These are phyloP conservation scores for Hypomyces rosellus DNA, from an alignment of 2,329 filamentous ascomycete species.

Conservation along the genomic window DNA sequence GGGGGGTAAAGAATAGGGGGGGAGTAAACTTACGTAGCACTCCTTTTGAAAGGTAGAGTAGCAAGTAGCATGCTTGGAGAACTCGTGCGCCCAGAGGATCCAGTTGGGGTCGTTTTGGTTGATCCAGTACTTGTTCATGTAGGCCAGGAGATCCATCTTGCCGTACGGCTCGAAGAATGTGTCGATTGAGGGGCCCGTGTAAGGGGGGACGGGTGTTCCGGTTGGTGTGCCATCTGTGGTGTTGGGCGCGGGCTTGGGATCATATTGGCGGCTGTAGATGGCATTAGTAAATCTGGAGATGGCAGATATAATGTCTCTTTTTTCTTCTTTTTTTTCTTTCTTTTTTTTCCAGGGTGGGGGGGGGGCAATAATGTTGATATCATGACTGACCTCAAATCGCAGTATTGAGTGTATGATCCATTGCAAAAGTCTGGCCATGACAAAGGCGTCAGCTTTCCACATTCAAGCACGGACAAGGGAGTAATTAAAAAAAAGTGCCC, in stretches of 20 bases:
- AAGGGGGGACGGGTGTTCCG: slow-evolving; percentile 49
- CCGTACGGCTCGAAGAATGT: slow-evolving; percentile 54
- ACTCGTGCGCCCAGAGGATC: slow-evolving; percentile 62
- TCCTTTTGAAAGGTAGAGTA: slow-evolving; percentile 58
- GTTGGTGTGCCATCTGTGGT: slow-evolving; percentile 52
- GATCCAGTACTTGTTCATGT: slow-evolving; percentile 62
- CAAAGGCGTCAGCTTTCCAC: neutral
- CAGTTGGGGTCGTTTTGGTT: slow-evolving; percentile 48
- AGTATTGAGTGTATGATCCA: slow-evolving; percentile 58
- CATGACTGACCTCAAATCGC: slow-evolving; percentile 43
- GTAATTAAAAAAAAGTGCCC: neutral
- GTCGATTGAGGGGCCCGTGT: slow-evolving; percentile 51
- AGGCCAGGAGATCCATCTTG: slow-evolving; percentile 53
- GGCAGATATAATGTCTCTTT: neutral
- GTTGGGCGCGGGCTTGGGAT: slow-evolving; percentile 55
- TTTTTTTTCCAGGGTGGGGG: too few species aligned
- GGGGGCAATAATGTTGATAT: neutral
- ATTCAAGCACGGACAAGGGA: neutral
- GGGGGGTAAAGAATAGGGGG: too few species aligned
- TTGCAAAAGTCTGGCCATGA: slow-evolving; percentile 36
- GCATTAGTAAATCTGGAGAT: neutral
- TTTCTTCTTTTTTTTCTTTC: too few species aligned
- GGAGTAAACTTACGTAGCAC: slow-evolving; percentile 43
- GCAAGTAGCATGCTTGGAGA: slow-evolving; percentile 63
- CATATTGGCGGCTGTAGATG: slow-evolving; percentile 49